Evolutionary conservation across 441 rosid genomes (phyloP).

Genomic region (Corymbia calophylla): DNA sequence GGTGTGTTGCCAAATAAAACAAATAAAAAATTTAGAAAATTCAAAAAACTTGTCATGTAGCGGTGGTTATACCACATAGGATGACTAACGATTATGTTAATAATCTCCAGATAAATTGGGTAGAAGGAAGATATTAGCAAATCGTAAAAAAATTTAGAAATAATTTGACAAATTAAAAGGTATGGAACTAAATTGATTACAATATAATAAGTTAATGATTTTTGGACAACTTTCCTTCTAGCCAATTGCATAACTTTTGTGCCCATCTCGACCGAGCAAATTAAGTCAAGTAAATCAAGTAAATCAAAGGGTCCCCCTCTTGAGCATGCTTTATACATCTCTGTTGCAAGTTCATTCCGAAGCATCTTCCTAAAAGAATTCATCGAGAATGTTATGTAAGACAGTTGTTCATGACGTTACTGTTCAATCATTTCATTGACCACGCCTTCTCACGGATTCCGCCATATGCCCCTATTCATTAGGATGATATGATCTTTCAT

Average conservation of each 20-base stretch:
- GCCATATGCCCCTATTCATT: not conserved
- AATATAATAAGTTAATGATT: not conserved
- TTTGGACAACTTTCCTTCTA: not conserved
- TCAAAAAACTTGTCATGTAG: not conserved
- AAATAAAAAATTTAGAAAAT: not conserved
- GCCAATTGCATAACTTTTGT: no score
- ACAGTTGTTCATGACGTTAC: not conserved
- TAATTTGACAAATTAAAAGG: not conserved
- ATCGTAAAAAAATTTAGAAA: not conserved
- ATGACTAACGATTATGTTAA: accelerated
- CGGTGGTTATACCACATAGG: not conserved
- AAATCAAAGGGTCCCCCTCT: not conserved
- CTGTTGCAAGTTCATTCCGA: not conserved
- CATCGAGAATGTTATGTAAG: not conserved
- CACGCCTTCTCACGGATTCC: accelerated
- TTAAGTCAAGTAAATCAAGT: not conserved
- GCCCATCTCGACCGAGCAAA: not conserved
- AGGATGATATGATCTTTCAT: not conserved
- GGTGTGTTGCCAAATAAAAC: not conserved
- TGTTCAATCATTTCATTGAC: not conserved
- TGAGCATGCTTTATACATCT: not conserved
- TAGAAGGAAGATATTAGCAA: not conserved
- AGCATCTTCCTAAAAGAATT: not conserved
- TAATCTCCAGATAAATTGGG: accelerated
- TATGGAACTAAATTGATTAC: not conserved